phyloP scores from a whole-genome alignment of 2,329 filamentous ascomycete genomes.

The Domatiomyces globalis region DNA sequence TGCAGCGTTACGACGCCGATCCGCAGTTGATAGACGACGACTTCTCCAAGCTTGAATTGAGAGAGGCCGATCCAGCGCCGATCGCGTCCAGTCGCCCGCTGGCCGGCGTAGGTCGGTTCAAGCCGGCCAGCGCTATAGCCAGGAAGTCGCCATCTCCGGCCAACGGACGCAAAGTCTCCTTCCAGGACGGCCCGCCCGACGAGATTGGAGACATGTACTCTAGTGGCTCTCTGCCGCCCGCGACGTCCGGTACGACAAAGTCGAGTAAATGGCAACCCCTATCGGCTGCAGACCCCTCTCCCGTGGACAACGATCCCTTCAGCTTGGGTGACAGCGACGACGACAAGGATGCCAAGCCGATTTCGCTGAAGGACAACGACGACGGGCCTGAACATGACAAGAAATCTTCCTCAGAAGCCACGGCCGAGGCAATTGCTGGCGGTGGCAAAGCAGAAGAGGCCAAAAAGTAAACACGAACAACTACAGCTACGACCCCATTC shows the following conservation, averaged over 20 bases:
- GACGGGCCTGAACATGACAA: constrained; percentile 43
- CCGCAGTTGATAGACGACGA: constrained; percentile 81
- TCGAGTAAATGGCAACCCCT: constrained; percentile 95
- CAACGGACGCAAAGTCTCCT: constrained; percentile 38
- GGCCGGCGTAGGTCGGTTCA: constrained; percentile 70
- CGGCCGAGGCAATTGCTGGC: constrained; percentile 8
- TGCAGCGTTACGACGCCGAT: constrained; percentile 87
- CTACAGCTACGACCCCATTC: no score
- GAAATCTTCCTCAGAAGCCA: constrained; percentile 44
- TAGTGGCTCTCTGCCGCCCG: constrained; percentile 42
- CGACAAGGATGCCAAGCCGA: constrained; percentile 64
- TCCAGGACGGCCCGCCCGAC: constrained; percentile 53
- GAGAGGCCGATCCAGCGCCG: constrained; percentile 45
- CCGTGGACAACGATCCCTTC: constrained; percentile 92
- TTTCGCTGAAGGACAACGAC: constrained; percentile 41
- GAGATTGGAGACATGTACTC: constrained; percentile 67
- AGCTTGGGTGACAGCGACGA: constrained; percentile 92
- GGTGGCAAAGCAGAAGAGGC: neutral
- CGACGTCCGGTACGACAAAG: constrained; percentile 46
- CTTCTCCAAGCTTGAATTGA: constrained; percentile 54
- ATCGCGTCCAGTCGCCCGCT: constrained; percentile 48
- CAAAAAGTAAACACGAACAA: no score
- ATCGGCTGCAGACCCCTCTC: constrained; percentile 68
- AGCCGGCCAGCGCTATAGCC: constrained; percentile 24
- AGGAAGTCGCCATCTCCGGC: constrained; percentile 34